Evolutionary conservation across 2,329 filamentous ascomycete species (phyloP).

Genomic region (Aspergillus pseudoviridinutans): DNA sequence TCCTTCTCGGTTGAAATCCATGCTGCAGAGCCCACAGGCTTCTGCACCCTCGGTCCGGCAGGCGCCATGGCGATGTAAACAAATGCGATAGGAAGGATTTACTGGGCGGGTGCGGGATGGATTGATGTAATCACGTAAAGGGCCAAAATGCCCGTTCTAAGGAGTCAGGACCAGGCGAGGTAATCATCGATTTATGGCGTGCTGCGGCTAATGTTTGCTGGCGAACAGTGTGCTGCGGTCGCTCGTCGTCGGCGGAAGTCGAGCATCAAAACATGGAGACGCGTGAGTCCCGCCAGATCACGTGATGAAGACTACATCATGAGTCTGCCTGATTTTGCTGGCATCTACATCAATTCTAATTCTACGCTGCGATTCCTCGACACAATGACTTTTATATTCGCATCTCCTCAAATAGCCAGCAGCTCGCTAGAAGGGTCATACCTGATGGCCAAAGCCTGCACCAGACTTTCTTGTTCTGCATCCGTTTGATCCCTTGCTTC

Average conservation of each 20-base stretch:
- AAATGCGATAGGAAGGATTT: conserved; percentile 20
- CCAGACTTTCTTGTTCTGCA: neutral
- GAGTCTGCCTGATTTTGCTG: neutral
- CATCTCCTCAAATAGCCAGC: neutral
- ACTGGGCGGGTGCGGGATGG: neutral
- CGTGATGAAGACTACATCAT: conserved; percentile 13
- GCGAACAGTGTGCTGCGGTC: conserved; percentile 10
- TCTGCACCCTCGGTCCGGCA: conserved; percentile 37
- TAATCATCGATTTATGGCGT: conserved; percentile 12
- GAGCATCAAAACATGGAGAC: conserved; percentile 19
- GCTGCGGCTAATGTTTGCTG: conserved; percentile 4
- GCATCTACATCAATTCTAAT: neutral
- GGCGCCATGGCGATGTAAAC: conserved; percentile 40
- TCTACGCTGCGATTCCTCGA: neutral
- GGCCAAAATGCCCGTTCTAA: conserved; percentile 5
- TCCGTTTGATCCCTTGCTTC: neutral
- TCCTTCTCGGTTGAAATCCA: conserved; percentile 85
- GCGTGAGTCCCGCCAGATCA: conserved; percentile 13
- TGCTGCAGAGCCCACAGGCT: conserved; percentile 69
- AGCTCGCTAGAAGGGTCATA: neutral
- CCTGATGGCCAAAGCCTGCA: neutral
- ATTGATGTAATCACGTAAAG: neutral
- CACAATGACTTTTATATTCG: neutral
- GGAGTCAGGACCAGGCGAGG: neutral
- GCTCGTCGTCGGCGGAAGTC: conserved; percentile 10